phyloP scores from a whole-genome alignment of 2,329 filamentous ascomycete species.

The Hirsutella thompsonii region DNA sequence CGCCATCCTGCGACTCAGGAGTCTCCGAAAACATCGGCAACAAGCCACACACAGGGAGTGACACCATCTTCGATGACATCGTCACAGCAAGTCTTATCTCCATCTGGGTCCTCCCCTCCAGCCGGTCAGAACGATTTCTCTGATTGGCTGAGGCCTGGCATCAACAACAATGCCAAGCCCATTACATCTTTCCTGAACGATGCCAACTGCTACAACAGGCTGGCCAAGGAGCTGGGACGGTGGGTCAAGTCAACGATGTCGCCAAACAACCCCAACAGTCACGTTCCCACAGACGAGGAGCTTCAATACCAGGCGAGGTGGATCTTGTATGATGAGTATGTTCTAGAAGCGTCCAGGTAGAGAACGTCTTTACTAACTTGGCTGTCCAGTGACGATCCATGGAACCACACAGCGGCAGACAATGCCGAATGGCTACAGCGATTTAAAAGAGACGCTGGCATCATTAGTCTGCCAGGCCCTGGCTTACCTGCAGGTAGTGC shows the following conservation, averaged over 20 bases:
- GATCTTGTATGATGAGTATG: conserved; percentile 49
- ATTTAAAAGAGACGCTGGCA: conserved; percentile 46
- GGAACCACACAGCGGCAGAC: conserved; percentile 52
- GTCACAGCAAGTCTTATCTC: neutral
- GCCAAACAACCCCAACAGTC: conserved; percentile 44
- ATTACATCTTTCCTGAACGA: conserved; percentile 40
- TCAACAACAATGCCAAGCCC: conserved; percentile 4
- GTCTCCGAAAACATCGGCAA: neutral
- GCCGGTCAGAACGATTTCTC: conserved; percentile 2
- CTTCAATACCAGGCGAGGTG: conserved; percentile 51
- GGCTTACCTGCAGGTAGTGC: conserved; percentile 28
- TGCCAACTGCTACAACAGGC: conserved; percentile 44
- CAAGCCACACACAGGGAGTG: neutral
- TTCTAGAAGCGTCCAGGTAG: conserved; percentile 4
- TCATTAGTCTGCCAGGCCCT: conserved; percentile 35
- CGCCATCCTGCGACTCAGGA: conserved; percentile 22
- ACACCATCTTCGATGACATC: neutral
- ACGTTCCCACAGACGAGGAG: conserved; percentile 47
- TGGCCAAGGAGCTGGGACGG: conserved; percentile 39
- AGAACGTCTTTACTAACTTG: neutral
- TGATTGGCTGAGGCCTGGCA: conserved; percentile 2
- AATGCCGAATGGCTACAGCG: conserved; percentile 50
- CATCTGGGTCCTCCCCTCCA: neutral
- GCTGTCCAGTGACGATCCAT: conserved; percentile 40
- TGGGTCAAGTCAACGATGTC: conserved; percentile 42